Evolutionary conservation across 139 green algal genomes (phyloP).

Genomic region (Coelastrella sp.): DNA sequence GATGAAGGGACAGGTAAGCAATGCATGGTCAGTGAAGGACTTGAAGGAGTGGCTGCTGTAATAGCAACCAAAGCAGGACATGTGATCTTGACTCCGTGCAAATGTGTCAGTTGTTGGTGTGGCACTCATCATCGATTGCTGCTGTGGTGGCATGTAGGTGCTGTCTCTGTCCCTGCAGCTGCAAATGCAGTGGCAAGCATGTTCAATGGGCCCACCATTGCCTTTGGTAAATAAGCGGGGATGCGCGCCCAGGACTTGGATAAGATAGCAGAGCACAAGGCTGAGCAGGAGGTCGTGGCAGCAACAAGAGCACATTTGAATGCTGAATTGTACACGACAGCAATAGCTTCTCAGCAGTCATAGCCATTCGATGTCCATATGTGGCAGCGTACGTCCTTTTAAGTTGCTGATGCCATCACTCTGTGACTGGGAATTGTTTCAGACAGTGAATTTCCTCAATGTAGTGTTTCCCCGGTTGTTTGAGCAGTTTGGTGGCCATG

Average conservation of each 20-base stretch:
- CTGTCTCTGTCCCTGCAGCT: conserved; percentile 86
- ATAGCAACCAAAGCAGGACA: background rate
- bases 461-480: too few relatives aligned
- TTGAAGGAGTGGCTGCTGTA: too few relatives aligned
- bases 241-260: conserved; percentile 1
- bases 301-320: background rate
- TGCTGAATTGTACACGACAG: background rate
- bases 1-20: conserved; percentile 57
- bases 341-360: background rate
- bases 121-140: background rate
- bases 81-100: background rate
- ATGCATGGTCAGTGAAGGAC: background rate
- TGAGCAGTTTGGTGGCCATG: too few relatives aligned
- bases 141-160: conserved; percentile 37
- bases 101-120: background rate
- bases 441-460: too few relatives aligned
- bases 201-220: conserved; percentile 48
- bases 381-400: too few relatives aligned
- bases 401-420: too few relatives aligned
- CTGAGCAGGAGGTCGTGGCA: conserved; percentile 5
- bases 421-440: too few relatives aligned
- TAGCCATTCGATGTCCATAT: background rate
- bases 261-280: conserved; percentile 17
- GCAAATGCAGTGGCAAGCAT: conserved; percentile 34
- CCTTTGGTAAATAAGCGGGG: conserved; percentile 33